Base-by-base conservation (phyloP, 2,329 filamentous ascomycete species). In the Colletotrichum karsti region DNA sequence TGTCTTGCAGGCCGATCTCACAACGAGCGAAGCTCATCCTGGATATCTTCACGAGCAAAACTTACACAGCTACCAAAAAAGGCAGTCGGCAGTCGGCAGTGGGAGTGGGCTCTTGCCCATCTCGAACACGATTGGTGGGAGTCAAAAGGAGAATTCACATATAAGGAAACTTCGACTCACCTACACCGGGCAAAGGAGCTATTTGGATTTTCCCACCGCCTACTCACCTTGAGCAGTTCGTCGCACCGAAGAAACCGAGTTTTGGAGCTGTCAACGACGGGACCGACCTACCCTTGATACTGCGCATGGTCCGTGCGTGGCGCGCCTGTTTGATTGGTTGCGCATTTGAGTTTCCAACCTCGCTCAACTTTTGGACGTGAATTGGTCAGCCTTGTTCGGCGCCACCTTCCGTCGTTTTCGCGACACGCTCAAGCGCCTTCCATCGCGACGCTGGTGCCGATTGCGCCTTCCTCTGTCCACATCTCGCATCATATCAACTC, bases 231-330 rank as follows among this genome's bases (percentile, higher is more conserved):
- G 33, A 13, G 33, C 6, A 5, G 10, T 35, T 35, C 15, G 33
- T 9, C 33, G 15, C 22, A 59, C n/a, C 22, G 59, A 67, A 44
- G 18, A 54, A 42, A 65, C 30, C 46, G 54, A 68, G 55, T 51
- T 30, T 55, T 59, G 20, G 22, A 46, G 10, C 13, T 9, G 15
- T 28, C 35, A 22, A 46, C 20, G 54, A 28, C n/a, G n/a, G n/a
- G n/a, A n/a, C n/a, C n/a, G n/a, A n/a, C n/a, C n/a, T n/a, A n/a
- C 46, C 37, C 44, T 28, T 26, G 44, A 15, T 22, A 13, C 13
- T 51, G 18, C 20, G 18, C 24, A 24, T 65, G 61, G 54, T 28
- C 46, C 60, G 65, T 68, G 65, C 65, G 37, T 1, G 2, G 1
- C 4, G 6, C 1, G 4, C 18, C 9, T 15, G 3, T 42, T 22